These are phyloP conservation scores for Dactylellina haptotyla DNA, from an alignment of 2,329 filamentous ascomycete species.

Conservation along the genomic window DNA sequence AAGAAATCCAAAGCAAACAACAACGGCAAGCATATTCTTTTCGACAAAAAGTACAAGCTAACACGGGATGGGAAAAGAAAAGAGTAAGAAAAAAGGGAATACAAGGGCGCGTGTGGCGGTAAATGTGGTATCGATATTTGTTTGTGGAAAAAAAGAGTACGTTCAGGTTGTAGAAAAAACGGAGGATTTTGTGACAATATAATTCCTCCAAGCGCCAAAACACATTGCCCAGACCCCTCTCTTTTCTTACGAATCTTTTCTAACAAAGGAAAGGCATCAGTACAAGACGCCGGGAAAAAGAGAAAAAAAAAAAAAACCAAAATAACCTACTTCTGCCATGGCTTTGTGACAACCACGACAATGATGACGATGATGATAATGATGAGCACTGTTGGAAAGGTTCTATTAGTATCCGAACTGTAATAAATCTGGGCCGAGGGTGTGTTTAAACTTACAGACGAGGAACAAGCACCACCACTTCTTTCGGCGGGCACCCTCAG, in stretches of 20 bases:
- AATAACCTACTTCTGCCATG: slow-evolving; percentile 54
- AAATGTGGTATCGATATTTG: slow-evolving; percentile 26
- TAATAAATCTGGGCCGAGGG: not conserved
- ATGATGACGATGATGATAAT: slow-evolving; percentile 55
- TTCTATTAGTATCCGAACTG: slow-evolving; percentile 11
- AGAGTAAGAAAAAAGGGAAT: slow-evolving; percentile 1
- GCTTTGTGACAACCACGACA: slow-evolving; percentile 54
- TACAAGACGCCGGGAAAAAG: too few species aligned
- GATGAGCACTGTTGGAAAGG: slow-evolving; percentile 53
- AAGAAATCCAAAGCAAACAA: slow-evolving; percentile 17
- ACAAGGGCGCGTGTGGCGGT: slow-evolving; percentile 23
- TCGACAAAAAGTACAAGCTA: slow-evolving; percentile 19
- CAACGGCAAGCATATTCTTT: slow-evolving; percentile 24
- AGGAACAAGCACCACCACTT: slow-evolving; percentile 70
- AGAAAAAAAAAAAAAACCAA: too few species aligned
- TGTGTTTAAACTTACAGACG: slow-evolving; percentile 29
- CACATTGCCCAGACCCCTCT: slow-evolving; percentile 5
- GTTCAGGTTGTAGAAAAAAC: slow-evolving; percentile 13
- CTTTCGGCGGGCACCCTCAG: slow-evolving; percentile 74
- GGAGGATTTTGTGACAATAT: slow-evolving; percentile 5
- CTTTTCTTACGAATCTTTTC: slow-evolving; percentile 4
- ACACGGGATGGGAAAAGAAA: slow-evolving; percentile 26
- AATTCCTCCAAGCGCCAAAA: slow-evolving; percentile 21
- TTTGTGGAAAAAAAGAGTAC: slow-evolving; percentile 6
- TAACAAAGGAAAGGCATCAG: not conserved